Evolutionary conservation across 1,284 basidiomycete genomes (phyloP).

Genomic region (Ganoderma sinense): DNA sequence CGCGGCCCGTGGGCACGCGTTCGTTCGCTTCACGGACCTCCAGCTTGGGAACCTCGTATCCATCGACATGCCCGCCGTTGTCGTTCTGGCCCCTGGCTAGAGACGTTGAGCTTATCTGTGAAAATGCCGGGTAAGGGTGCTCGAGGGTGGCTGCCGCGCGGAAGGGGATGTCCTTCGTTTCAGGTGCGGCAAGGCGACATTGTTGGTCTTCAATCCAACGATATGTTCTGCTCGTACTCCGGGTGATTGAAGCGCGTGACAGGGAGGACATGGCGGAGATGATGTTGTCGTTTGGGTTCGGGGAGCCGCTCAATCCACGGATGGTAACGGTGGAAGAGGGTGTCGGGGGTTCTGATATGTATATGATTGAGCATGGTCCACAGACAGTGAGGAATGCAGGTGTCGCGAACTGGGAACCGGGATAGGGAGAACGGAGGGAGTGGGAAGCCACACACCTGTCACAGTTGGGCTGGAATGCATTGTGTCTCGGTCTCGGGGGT

Average conservation of each 20-base stretch:
- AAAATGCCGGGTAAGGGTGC: constrained; percentile 62
- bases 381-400: neutral
- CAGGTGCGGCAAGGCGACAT: constrained; percentile 23
- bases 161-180: neutral
- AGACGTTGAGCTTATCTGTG: constrained; percentile 49
- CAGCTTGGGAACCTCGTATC: constrained; percentile 60
- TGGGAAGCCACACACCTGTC: constrained; percentile 22
- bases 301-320: constrained; percentile 25
- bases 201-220: constrained; percentile 77
- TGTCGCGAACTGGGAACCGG: neutral
- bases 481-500: constrained; percentile 21
- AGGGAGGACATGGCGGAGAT: constrained; percentile 26
- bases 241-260: constrained; percentile 32
- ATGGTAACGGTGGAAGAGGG: constrained; percentile 28
- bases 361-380: constrained; percentile 9
- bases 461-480: constrained; percentile 27
- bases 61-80: constrained; percentile 49
- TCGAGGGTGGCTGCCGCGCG: constrained; percentile 30
- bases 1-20: constrained; percentile 40
- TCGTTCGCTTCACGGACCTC: constrained; percentile 45
- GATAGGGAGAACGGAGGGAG: neutral
- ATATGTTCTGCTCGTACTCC: constrained; percentile 67
- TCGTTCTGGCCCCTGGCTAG: constrained; percentile 41
- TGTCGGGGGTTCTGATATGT: constrained; percentile 28
- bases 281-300: constrained; percentile 31